Conservation (phyloP, 768 basidiomycete species). For the Naganishia randhawae region DNA sequence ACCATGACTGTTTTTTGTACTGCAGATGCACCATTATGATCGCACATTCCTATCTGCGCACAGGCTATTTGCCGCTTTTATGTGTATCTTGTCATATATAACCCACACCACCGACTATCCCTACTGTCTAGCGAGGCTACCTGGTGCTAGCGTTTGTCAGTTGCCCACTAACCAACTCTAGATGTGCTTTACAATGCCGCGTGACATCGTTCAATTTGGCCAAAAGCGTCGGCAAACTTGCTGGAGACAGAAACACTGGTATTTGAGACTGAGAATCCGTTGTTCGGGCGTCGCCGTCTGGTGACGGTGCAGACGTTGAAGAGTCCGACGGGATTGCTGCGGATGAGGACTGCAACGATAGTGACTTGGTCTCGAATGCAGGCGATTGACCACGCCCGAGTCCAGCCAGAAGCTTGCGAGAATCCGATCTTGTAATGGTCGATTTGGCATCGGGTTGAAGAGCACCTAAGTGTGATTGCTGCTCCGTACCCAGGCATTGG, state of each 20-base stretch:
- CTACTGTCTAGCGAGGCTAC: neutral
- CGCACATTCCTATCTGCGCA: neutral
- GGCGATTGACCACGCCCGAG: constrained; percentile 13
- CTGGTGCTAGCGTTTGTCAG: neutral
- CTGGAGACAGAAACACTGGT: neutral
- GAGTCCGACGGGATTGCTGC: neutral
- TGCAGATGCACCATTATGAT: neutral
- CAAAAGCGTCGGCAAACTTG: constrained; percentile 3
- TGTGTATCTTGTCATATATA: neutral
- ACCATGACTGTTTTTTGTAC: neutral
- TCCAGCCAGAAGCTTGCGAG: constrained; percentile 17
- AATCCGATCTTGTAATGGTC: constrained; percentile 24
- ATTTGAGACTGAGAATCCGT: neutral
- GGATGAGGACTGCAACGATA: too few species aligned
- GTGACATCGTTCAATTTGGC: constrained; percentile 10
- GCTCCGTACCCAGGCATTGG: neutral
- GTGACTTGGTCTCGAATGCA: neutral
- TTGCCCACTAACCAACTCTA: neutral
- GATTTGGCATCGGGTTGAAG: neutral
- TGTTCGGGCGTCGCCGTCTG: neutral
- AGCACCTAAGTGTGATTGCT: neutral
- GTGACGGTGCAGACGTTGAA: neutral
- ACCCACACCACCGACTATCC: neutral
- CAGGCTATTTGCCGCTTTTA: neutral
- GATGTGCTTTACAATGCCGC: neutral